Percentiles rank a stretch among this genome's conserved stretches.
Evolutionary conservation across 305 asterid genomes (phyloP).

Genomic region (Fraxinus baroniana): DNA sequence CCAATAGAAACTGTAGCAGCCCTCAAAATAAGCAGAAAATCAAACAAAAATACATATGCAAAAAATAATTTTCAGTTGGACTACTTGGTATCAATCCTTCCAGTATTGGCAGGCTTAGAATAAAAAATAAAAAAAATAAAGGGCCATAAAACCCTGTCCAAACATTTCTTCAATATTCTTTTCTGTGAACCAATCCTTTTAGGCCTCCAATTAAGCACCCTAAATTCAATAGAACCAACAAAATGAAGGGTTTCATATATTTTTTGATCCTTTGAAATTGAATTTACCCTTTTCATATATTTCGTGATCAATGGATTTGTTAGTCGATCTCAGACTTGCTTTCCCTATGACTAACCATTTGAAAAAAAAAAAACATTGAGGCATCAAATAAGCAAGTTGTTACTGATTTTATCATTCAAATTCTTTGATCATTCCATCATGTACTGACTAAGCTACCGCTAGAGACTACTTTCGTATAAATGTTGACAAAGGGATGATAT

Average conservation of each 20-base stretch:
- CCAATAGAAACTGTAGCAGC: too few species aligned
- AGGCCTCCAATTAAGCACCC: constrained; percentile 54
- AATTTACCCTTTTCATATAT: constrained; percentile 60
- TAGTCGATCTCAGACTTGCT: constrained; percentile 56
- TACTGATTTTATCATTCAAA: constrained; percentile 47
- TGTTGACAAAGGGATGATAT: constrained; percentile 45
- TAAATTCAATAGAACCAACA: constrained; percentile 55
- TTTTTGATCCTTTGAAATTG: constrained; percentile 59
- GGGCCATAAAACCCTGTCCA: constrained; percentile 56
- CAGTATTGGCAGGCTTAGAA: too few species aligned
- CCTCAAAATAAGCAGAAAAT: too few species aligned
- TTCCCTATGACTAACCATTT: constrained; percentile 44
- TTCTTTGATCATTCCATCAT: constrained; percentile 60
- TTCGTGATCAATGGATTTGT: constrained; percentile 55
- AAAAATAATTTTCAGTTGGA: too few species aligned
- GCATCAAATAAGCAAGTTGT: constrained; percentile 59
- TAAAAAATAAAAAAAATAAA: neutral
- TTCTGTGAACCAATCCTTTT: constrained; percentile 35
- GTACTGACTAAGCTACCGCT: constrained; percentile 46
- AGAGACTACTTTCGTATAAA: constrained; percentile 41
- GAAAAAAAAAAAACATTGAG: constrained; percentile 37
- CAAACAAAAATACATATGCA: too few species aligned
- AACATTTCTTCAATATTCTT: constrained; percentile 52
- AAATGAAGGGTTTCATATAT: constrained; percentile 65
- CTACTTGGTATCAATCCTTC: too few species aligned